Evolutionary conservation across 1,284 basidiomycete genomes (phyloP).

Genomic region (Ustilago bromivora): DNA sequence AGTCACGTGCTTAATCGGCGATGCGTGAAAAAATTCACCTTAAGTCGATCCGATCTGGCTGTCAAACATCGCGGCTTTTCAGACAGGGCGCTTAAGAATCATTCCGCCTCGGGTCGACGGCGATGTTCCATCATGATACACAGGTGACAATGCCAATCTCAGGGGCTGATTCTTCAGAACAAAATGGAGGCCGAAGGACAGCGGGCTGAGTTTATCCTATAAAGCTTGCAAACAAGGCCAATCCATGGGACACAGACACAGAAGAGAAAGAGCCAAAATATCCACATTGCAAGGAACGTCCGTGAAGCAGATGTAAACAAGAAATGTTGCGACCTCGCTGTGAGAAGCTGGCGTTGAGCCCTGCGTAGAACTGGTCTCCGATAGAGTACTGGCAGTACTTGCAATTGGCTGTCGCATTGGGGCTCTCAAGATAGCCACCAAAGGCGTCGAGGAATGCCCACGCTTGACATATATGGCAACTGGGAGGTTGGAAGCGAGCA

Average conservation of each 20-base stretch:
- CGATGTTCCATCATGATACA: too few species aligned
- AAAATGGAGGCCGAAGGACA: too few species aligned
- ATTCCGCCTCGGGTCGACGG: too few species aligned
- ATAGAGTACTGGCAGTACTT: slow-evolving; percentile 78
- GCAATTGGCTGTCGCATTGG: slow-evolving; percentile 75
- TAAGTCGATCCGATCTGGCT: not conserved
- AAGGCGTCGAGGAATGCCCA: slow-evolving; percentile 73
- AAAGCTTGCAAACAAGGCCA: too few species aligned
- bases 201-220: too few species aligned
- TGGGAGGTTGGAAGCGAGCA: slow-evolving; percentile 76
- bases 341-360: slow-evolving; percentile 77
- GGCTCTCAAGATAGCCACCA: slow-evolving; percentile 85
- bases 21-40: not conserved
- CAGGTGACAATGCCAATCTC: too few species aligned
- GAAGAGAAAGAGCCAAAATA: too few species aligned
- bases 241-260: too few species aligned
- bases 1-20: slow-evolving; percentile 8
- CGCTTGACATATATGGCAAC: slow-evolving; percentile 78
- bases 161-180: too few species aligned
- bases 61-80: not conserved
- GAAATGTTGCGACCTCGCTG: slow-evolving; percentile 38
- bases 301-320: too few species aligned
- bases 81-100: too few species aligned
- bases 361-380: slow-evolving; percentile 79
- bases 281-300: too few species aligned